phyloP scores from a whole-genome alignment of 2,329 filamentous ascomycete genomes.

The Sporothrix phasma region DNA sequence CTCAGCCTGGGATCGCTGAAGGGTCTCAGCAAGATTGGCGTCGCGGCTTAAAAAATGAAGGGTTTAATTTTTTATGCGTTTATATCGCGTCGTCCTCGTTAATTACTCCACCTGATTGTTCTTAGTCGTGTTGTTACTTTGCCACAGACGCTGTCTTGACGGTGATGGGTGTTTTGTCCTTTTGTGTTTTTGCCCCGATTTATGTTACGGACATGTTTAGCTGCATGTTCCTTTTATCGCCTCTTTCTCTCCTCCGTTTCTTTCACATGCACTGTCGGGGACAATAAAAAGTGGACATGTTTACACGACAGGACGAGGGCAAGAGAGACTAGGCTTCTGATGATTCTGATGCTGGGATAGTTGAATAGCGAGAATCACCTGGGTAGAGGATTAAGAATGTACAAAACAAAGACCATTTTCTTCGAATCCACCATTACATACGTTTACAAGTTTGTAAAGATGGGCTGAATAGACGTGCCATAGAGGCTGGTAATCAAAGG shows the following conservation, averaged over 20 bases:
- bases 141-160: neutral
- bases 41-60: constrained; percentile 25
- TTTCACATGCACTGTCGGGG: neutral
- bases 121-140: neutral
- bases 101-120: neutral
- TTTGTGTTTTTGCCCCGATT: neutral
- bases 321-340: too few relatives aligned
- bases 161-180: neutral
- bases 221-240: neutral
- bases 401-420: neutral
- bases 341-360: neutral
- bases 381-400: neutral
- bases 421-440: too few relatives aligned
- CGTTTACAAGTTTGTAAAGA: neutral
- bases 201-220: neutral
- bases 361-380: neutral
- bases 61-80: neutral
- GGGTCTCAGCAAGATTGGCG: constrained; percentile 74
- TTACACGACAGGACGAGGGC: neutral
- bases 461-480: too few relatives aligned
- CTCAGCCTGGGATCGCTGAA: constrained; percentile 90
- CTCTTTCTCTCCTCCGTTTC: neutral
- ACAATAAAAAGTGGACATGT: neutral
- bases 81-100: neutral
- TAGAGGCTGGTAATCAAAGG: too few relatives aligned